A percentile compares a stretch with the other conserved stretches of the same genome.
Conservation (phyloP, 352 stramenopile species). For the Phytophthora agathidicida region DNA sequence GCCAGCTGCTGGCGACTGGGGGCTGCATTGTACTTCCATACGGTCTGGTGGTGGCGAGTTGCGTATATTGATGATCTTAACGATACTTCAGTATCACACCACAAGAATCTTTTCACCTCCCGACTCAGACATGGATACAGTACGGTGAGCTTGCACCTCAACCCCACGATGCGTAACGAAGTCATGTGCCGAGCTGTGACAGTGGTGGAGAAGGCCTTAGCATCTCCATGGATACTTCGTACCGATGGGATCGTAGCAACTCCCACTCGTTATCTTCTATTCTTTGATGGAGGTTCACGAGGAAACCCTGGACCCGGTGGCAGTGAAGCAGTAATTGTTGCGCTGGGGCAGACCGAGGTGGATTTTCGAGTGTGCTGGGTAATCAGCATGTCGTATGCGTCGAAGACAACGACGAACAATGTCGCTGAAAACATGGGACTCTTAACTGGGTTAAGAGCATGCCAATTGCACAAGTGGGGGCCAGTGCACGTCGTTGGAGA, state of each 20-base stretch:
- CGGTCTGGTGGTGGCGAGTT: slow-evolving; percentile 1
- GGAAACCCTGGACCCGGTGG: not conserved
- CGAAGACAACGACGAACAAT: not conserved
- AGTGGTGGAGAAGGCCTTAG: too few relatives aligned
- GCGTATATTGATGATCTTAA: not conserved
- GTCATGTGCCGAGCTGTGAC: not conserved
- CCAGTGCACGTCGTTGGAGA: too few relatives aligned
- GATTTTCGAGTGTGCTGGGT: not conserved
- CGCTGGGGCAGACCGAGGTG: not conserved
- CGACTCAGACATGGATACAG: not conserved
- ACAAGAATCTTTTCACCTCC: not conserved
- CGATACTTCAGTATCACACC: not conserved
- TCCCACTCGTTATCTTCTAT: not conserved
- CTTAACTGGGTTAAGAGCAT: too few relatives aligned
- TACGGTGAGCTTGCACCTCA: not conserved
- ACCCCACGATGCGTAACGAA: not conserved
- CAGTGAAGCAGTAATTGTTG: not conserved
- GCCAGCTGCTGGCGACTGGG: not conserved
- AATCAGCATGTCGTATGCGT: not conserved
- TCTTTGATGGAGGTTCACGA: slow-evolving; percentile 4
- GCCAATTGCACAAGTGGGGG: too few relatives aligned
- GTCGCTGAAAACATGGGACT: not conserved
- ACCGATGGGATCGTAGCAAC: too few relatives aligned
- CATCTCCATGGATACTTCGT: too few relatives aligned
- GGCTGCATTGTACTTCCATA: not conserved